Evolutionary conservation across 1,284 basidiomycete genomes (phyloP), one percentile per base, ranked within the genome.

Genomic region (Ustilago vetiveriae): DNA sequence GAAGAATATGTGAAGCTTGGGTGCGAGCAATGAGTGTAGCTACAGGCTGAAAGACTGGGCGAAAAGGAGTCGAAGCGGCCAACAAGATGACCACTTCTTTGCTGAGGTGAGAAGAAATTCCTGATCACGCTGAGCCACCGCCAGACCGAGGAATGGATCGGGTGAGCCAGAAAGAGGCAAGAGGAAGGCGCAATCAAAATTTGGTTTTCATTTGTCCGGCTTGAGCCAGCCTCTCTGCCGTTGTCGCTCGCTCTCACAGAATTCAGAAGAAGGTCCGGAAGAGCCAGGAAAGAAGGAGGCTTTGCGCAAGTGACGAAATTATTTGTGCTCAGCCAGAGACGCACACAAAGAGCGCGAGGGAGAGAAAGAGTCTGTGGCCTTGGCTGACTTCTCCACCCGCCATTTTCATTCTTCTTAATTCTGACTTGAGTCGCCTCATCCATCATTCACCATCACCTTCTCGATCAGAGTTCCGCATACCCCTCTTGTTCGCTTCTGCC

Each of bases 381-480:
- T n/a, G n/a, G n/a, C n/a, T n/a, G n/a, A n/a, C n/a, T 54, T 54
- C 57, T 60, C 58, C 58, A 57, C 54, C 59, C 48, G 38, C 45
- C 45, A 40, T 48, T 47, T 57, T 30, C 58, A 49, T 51, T 39
- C 47, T 52, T 57, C 49, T 55, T 33, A 42, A 53, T 53, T 47
- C 43, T 48, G 42, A 29, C 32, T 21, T 17, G 26, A 22, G 11
- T 32, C 48, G 8, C 36, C 41, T 21, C 27, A 35, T 27, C 21
- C 42, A 17, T 22, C 44, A 44, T 17, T 44, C 54, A 35, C 36
- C 50, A 36, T 32, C 46, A 39, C 21, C 37, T 27, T 19, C 35
- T n/a, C 32, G 39, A 29, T 38, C 42, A 35, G 37, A 56, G 29
- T 17, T 32, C 40, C 23, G 21, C 39, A 36, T 41, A 46, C 47